phyloP scores from a whole-genome alignment of 257 asterid species.

The Mitragyna speciosa region DNA sequence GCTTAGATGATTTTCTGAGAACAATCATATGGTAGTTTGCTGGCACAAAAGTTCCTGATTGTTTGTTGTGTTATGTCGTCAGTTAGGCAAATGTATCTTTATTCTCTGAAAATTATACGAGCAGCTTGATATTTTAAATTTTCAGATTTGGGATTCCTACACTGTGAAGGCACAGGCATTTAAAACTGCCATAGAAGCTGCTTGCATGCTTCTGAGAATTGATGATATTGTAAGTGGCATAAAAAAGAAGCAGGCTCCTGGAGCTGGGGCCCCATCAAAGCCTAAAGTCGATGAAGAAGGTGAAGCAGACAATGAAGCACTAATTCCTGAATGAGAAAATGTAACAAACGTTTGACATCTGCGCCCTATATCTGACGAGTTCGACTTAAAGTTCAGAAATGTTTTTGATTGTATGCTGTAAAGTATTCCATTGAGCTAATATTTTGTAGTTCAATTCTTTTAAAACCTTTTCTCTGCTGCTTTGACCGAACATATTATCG shows the following conservation, averaged over 20 bases:
- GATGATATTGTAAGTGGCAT: constrained; percentile 96
- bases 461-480: not conserved
- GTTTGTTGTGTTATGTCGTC: not conserved
- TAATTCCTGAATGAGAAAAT: constrained; percentile 70
- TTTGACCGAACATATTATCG: not conserved
- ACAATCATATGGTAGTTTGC: not conserved
- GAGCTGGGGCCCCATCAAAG: constrained; percentile 64
- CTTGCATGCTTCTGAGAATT: constrained; percentile 93
- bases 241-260: constrained; percentile 86
- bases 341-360: not conserved
- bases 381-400: not conserved
- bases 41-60: not conserved
- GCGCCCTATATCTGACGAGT: not conserved
- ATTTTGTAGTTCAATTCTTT: not conserved
- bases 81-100: constrained; percentile 4
- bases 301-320: constrained; percentile 82
- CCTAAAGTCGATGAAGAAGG: constrained; percentile 75
- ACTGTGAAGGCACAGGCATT: constrained; percentile 90
- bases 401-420: constrained; percentile 5
- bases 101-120: not conserved
- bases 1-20: not conserved
- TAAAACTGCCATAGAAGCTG: constrained; percentile 93
- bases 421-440: not conserved
- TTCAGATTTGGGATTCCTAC: constrained; percentile 95
- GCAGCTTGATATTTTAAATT: not conserved